Conservation (phyloP, 2,329 filamentous ascomycete genomes). For the Aspergillus ustus region DNA sequence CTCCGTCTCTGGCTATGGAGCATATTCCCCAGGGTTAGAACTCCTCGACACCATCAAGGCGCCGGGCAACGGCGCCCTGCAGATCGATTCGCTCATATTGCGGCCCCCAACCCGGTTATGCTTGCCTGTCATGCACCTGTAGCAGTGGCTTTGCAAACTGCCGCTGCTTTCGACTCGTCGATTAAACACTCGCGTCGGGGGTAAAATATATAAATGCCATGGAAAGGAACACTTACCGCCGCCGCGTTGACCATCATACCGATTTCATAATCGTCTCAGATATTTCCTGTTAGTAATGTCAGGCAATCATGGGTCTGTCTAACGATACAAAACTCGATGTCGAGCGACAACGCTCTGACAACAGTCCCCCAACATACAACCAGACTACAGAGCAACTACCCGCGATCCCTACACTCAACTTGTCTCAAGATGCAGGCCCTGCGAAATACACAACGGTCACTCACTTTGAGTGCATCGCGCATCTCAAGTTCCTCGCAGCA, state of each 20-base stretch:
- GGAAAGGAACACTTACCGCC: background rate
- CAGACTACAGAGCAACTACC: conserved; percentile 19
- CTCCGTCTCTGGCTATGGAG: background rate
- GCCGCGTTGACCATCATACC: background rate
- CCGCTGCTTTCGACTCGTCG: background rate
- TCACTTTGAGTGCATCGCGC: conserved; percentile 67
- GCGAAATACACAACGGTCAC: conserved; percentile 33
- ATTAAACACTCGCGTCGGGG: background rate
- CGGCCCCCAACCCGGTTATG: background rate
- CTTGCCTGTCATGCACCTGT: background rate
- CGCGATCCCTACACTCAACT: conserved; percentile 32
- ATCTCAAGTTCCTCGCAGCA: conserved; percentile 73
- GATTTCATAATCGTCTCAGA: background rate
- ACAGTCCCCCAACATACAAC: conserved; percentile 34
- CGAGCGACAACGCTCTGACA: conserved; percentile 3
- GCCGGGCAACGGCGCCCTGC: background rate
- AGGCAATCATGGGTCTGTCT: conserved; percentile 12
- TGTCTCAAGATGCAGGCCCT: conserved; percentile 21
- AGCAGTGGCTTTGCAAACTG: background rate
- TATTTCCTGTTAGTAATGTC: background rate
- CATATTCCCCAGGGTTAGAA: background rate
- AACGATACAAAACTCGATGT: background rate
- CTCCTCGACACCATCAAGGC: background rate
- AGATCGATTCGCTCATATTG: background rate
- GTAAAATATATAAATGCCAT: background rate